Percentiles rank a stretch among this genome's conserved stretches.
Evolutionary conservation across 768 basidiomycete species (phyloP).

Genomic region (Termitomyces sp.): DNA sequence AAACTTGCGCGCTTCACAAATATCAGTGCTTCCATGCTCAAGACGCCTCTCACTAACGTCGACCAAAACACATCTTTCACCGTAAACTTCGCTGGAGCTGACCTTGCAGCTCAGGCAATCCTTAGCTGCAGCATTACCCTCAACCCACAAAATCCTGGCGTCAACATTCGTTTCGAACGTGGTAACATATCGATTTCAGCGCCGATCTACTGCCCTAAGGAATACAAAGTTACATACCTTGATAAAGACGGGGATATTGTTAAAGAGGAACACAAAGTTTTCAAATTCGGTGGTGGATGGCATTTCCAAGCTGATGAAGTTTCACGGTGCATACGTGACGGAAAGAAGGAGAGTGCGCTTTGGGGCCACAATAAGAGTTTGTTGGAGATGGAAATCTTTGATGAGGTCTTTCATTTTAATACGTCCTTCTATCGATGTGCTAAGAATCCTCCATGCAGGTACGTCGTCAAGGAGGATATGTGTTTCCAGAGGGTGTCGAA

Average conservation of each 20-base stretch:
- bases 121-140: conserved; percentile 65
- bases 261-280: conserved; percentile 53
- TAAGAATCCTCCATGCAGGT: conserved; percentile 32
- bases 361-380: conserved; percentile 82
- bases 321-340: conserved; percentile 68
- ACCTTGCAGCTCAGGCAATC: conserved; percentile 67
- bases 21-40: conserved; percentile 69
- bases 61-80: conserved; percentile 75
- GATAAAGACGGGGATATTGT: conserved; percentile 40
- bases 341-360: conserved; percentile 64
- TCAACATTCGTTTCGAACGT: conserved; percentile 68
- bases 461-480: conserved; percentile 62
- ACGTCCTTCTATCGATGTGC: neutral
- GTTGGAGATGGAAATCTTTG: conserved; percentile 80
- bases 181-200: conserved; percentile 61
- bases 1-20: conserved; percentile 48
- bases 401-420: conserved; percentile 52
- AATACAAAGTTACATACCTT: conserved; percentile 61
- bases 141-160: conserved; percentile 42
- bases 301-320: conserved; percentile 89
- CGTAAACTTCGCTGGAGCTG: conserved; percentile 56
- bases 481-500: conserved; percentile 60
- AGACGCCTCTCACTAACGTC: conserved; percentile 72
- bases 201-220: conserved; percentile 64
- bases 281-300: conserved; percentile 69